These are phyloP conservation scores for Penicillium sp. DNA, from an alignment of 2,329 filamentous ascomycete genomes.

Conservation along the genomic window DNA sequence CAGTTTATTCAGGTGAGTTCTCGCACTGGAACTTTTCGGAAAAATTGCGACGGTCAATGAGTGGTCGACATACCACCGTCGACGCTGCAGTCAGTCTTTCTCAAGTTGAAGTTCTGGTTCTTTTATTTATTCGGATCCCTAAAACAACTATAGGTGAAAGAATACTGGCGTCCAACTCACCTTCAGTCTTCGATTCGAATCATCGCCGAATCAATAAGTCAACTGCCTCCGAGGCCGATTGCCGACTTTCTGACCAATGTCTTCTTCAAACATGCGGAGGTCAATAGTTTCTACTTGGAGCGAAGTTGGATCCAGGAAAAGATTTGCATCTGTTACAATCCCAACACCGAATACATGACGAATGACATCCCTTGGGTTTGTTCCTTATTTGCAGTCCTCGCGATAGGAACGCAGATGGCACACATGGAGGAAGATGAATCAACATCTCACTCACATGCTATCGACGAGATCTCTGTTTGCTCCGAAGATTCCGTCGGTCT, in stretches of 20 bases:
- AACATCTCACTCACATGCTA: constrained; percentile 19
- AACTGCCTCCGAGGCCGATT: constrained; percentile 45
- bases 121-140: too few species aligned
- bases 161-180: constrained; percentile 46
- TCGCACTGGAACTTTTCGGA: constrained; percentile 49
- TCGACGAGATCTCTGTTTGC: constrained; percentile 32
- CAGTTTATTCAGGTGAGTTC: constrained; percentile 50
- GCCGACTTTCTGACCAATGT: constrained; percentile 44
- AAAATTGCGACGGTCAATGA: constrained; percentile 44
- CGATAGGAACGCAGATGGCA: constrained; percentile 48
- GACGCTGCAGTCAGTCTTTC: constrained; percentile 29
- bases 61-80: constrained; percentile 36
- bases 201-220: constrained; percentile 38
- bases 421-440: constrained; percentile 42
- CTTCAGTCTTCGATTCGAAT: constrained; percentile 40
- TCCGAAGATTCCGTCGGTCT: constrained; percentile 59
- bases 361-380: constrained; percentile 44
- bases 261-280: constrained; percentile 47
- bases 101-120: too few species aligned
- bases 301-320: constrained; percentile 43
- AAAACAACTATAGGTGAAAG: constrained; percentile 31
- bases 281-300: constrained; percentile 47
- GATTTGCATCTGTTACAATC: constrained; percentile 39
- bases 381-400: constrained; percentile 44
- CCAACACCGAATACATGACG: constrained; percentile 32